Conservation (phyloP, 305 asterid genomes). For the Euphrasia arctica region DNA sequence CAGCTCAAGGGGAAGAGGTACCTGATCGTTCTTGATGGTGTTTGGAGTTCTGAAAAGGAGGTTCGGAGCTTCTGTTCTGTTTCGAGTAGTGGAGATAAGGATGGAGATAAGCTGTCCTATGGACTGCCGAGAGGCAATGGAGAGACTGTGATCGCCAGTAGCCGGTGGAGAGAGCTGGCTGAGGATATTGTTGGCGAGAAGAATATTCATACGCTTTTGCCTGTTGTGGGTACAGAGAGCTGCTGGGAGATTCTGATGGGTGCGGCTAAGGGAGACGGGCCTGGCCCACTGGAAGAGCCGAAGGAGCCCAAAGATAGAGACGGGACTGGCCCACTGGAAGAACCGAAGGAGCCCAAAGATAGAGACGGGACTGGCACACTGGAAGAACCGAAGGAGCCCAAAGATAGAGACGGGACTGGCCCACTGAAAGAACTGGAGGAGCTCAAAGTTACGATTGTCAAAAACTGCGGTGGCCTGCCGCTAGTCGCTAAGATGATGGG, state of each 20-base stretch:
- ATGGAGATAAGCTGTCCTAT: conserved; percentile 20
- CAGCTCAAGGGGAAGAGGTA: conserved; percentile 36
- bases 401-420: no score
- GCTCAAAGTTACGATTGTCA: conserved; percentile 18
- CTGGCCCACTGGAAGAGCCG: background rate
- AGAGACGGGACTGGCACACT: no score
- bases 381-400: no score
- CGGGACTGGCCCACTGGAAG: no score
- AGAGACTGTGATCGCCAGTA: conserved; percentile 39
- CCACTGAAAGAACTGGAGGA: background rate
- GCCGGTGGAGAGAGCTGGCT: conserved; percentile 27
- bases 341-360: no score
- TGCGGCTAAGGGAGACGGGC: conserved; percentile 23
- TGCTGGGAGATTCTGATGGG: conserved; percentile 44
- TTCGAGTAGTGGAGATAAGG: conserved; percentile 21
- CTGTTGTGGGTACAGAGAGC: conserved; percentile 25
- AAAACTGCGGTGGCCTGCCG: conserved; percentile 39
- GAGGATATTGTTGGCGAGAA: conserved; percentile 14
- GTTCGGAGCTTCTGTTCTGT: conserved; percentile 18
- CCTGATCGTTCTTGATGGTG: conserved; percentile 47
- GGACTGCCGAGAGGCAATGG: conserved; percentile 40
- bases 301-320: conserved; percentile 7
- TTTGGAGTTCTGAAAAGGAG: conserved; percentile 14
- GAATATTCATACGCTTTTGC: conserved; percentile 28
- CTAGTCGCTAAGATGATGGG: conserved; percentile 48